These are phyloP conservation scores for Lentinula boryana DNA, from an alignment of 768 basidiomycete genomes.

Conservation along the genomic window DNA sequence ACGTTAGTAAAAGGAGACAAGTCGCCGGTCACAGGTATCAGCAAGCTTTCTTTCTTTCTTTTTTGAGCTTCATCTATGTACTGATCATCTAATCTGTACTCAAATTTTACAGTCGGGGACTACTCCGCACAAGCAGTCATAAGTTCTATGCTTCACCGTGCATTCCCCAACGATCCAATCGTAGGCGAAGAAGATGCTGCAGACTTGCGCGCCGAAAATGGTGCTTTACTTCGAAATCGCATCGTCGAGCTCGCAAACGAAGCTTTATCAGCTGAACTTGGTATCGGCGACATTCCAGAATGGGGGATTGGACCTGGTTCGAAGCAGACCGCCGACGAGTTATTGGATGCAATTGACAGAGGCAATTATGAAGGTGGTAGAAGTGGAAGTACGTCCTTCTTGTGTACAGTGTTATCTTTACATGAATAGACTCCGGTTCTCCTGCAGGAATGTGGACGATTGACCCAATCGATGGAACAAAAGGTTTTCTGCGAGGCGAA, in stretches of 20 bases:
- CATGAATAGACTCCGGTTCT: background rate
- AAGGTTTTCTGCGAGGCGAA: slow-evolving; percentile 87
- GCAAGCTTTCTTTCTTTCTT: background rate
- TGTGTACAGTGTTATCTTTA: background rate
- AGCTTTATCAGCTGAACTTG: slow-evolving; percentile 51
- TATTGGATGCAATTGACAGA: slow-evolving; percentile 84
- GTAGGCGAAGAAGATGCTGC: slow-evolving; percentile 94
- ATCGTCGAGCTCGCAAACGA: slow-evolving; percentile 84
- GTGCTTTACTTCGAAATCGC: slow-evolving; percentile 43
- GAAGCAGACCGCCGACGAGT: slow-evolving; percentile 43
- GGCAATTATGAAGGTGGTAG: slow-evolving; percentile 72
- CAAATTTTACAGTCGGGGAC: slow-evolving; percentile 68
- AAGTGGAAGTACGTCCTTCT: slow-evolving; percentile 54
- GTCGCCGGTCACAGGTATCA: slow-evolving; percentile 79
- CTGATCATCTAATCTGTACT: no score
- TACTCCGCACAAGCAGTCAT: slow-evolving; percentile 92
- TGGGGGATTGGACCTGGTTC: slow-evolving; percentile 73
- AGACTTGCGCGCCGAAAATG: slow-evolving; percentile 54
- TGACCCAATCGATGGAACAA: slow-evolving; percentile 90
- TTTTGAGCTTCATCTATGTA: background rate
- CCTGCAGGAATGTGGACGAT: slow-evolving; percentile 76
- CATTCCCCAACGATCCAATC: slow-evolving; percentile 83
- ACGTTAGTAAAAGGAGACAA: slow-evolving; percentile 89
- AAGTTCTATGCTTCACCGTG: slow-evolving; percentile 65
- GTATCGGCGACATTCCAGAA: slow-evolving; percentile 47